Conservation (phyloP, 176 grass and related monocot genomes). For the Eleusine coracana region DNA sequence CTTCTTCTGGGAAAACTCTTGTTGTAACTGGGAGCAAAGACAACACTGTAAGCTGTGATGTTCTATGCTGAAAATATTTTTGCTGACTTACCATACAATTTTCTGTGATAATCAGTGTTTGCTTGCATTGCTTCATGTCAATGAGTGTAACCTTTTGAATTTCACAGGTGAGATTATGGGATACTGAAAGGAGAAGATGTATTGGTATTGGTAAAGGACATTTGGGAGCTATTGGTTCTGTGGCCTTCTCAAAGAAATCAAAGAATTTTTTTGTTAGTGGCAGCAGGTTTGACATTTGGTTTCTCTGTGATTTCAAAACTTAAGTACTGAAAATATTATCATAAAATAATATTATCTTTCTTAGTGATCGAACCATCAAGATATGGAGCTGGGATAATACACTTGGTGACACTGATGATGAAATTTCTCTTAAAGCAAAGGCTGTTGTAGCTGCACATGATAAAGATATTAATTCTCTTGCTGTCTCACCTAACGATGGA, state of each 20-base stretch:
- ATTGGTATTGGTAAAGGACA: constrained; percentile 87
- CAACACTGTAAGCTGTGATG: constrained; percentile 68
- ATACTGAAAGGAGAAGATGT: constrained; percentile 76
- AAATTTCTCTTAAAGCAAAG: constrained; percentile 74
- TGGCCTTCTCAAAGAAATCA: constrained; percentile 87
- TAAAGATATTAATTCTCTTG: constrained; percentile 95
- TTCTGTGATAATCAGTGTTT: background rate
- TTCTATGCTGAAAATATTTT: background rate
- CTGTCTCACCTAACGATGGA: constrained; percentile 80
- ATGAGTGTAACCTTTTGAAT: constrained; percentile 8
- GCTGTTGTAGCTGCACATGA: constrained; percentile 91
- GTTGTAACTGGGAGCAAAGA: constrained; percentile 96
- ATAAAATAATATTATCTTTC: constrained; percentile 30
- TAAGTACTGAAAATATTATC: background rate
- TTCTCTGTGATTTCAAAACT: background rate
- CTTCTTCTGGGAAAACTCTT: constrained; percentile 61
- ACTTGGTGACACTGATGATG: constrained; percentile 45
- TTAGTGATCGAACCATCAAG: constrained; percentile 88
- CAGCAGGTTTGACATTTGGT: constrained; percentile 62
- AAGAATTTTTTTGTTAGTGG: constrained; percentile 91
- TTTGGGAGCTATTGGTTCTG: constrained; percentile 81
- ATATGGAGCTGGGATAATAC: constrained; percentile 75
- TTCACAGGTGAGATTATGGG: constrained; percentile 82
- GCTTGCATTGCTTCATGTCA: constrained; percentile 7
- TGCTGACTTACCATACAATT: constrained; percentile 2